These are phyloP conservation scores for Erythrophleum ivorense DNA, from an alignment of 331 rosid genomes.

Conservation along the genomic window DNA sequence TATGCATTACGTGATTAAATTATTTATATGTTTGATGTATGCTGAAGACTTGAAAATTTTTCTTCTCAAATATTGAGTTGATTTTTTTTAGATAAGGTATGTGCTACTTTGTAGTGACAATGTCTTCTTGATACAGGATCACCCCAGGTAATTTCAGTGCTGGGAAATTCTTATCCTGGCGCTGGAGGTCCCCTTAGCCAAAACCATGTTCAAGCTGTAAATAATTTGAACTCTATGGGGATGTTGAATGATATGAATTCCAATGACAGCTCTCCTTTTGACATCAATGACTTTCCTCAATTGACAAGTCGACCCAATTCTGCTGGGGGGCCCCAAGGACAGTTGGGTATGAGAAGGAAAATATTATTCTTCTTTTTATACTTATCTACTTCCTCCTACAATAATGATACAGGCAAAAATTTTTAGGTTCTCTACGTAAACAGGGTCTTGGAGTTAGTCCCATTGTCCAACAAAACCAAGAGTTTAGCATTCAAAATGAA, in stretches of 20 bases:
- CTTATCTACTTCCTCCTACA: neutral
- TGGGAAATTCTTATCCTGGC: slow-evolving; percentile 83
- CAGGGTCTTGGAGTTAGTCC: slow-evolving; percentile 14
- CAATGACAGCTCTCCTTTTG: slow-evolving; percentile 2
- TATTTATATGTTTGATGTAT: no score
- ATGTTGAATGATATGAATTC: slow-evolving; percentile 12
- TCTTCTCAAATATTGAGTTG: no score
- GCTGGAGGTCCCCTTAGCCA: slow-evolving; percentile 83
- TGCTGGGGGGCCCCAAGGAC: slow-evolving; percentile 18
- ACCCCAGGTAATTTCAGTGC: slow-evolving; percentile 87
- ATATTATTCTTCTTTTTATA: neutral
- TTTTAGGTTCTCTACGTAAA: neutral
- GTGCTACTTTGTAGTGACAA: neutral
- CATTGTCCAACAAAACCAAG: slow-evolving; percentile 14
- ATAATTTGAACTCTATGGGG: neutral
- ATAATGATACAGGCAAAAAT: neutral
- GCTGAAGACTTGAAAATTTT: no score
- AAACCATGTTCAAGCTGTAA: slow-evolving; percentile 15
- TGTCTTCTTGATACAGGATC: slow-evolving; percentile 73
- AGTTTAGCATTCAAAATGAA: slow-evolving; percentile 13
- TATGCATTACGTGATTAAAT: no score
- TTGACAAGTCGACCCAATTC: slow-evolving; percentile 7
- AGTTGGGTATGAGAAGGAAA: neutral
- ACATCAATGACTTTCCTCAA: slow-evolving; percentile 20
- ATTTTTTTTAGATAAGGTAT: neutral